Evolutionary conservation across 73 alveolate species (phyloP).

Genomic region (Breviolum minutum): DNA sequence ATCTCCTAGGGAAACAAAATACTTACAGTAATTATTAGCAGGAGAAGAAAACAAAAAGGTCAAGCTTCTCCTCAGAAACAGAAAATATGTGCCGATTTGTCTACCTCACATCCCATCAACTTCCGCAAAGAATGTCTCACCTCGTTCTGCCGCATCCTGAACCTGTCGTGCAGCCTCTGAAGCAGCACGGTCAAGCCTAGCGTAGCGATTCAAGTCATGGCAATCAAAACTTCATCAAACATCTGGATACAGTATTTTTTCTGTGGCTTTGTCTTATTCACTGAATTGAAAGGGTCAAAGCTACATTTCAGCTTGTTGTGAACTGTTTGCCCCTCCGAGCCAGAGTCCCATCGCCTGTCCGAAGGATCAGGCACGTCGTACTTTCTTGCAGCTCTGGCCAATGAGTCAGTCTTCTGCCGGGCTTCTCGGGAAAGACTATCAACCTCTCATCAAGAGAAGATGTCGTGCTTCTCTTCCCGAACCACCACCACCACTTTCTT

Average conservation of each 20-base stretch:
- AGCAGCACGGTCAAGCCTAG: slow-evolving; percentile 50
- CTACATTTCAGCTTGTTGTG: not conserved
- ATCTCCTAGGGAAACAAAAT: too few species aligned
- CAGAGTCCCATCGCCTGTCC: slow-evolving; percentile 1
- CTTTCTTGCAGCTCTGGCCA: slow-evolving; percentile 31
- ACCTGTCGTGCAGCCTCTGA: slow-evolving; percentile 58
- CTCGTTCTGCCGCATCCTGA: slow-evolving; percentile 63
- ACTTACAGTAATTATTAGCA: too few species aligned
- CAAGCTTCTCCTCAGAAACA: not conserved
- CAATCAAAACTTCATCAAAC: not conserved
- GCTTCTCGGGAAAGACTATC: slow-evolving; percentile 42
- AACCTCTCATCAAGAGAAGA: not conserved
- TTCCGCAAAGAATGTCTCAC: not conserved
- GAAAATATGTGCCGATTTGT: not conserved
- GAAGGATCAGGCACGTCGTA: slow-evolving; percentile 70
- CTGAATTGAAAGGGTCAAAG: not conserved
- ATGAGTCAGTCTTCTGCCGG: slow-evolving; percentile 58
- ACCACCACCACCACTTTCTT: not conserved
- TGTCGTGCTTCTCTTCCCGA: not conserved
- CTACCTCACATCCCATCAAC: not conserved
- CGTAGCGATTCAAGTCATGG: not conserved
- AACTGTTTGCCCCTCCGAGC: not conserved
- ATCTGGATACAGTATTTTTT: not conserved
- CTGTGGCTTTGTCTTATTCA: too few species aligned
- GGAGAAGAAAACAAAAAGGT: not conserved